Conservation (phyloP, 2,329 filamentous ascomycete species). For the Elsinoe batatas region DNA sequence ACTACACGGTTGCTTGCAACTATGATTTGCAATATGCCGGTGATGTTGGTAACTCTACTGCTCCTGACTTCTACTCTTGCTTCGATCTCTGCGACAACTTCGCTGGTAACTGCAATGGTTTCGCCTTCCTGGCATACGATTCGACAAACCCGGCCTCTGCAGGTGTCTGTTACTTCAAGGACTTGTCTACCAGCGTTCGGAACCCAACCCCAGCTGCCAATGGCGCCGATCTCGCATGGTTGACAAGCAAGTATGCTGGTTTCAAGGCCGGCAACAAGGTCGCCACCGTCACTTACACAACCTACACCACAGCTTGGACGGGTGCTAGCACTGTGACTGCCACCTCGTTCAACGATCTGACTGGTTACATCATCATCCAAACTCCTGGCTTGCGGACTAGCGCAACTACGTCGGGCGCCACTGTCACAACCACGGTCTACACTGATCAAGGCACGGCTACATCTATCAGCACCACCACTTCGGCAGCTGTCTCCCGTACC, state of each 20-base stretch:
- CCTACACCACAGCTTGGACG: constrained; percentile 15
- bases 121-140: constrained; percentile 1
- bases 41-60: constrained; percentile 15
- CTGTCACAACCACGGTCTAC: not conserved
- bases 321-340: constrained; percentile 10
- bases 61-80: constrained; percentile 17
- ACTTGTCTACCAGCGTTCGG: not conserved
- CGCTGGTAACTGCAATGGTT: constrained; percentile 13
- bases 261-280: constrained; percentile 13
- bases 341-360: constrained; percentile 12
- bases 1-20: constrained; percentile 15
- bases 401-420: not conserved
- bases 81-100: constrained; percentile 15
- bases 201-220: constrained; percentile 10
- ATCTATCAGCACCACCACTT: not conserved
- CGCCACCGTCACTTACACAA: constrained; percentile 14
- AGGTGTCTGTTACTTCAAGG: constrained; percentile 16
- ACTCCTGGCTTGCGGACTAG: constrained; percentile 11
- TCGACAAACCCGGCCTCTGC: not conserved
- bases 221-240: constrained; percentile 14
- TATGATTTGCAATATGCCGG: constrained; percentile 14
- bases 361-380: constrained; percentile 13
- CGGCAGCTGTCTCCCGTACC: not conserved
- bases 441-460: not conserved
- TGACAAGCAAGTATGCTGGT: constrained; percentile 13